Evolutionary conservation across 75 land plant species (phyloP), one percentile per base, ranked within the genome.

Genomic region (Cryptomeria japonica): DNA sequence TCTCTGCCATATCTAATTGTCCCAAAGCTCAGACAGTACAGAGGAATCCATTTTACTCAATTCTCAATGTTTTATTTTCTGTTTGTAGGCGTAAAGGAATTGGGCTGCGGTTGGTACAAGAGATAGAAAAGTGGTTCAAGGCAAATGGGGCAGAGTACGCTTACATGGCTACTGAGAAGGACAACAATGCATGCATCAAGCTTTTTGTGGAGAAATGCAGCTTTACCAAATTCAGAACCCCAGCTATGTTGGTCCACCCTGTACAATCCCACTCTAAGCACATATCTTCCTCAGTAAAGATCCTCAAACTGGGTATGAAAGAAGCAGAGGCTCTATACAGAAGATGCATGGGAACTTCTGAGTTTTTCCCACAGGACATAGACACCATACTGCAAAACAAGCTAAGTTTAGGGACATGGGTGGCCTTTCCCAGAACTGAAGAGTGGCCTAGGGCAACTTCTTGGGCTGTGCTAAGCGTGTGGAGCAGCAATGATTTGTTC

Each of bases 91-190:
- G 95, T 31, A 85, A 38, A 87, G 96, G 96, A 39, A 91, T 95
- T 37, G 96, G 90, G 14, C 25, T 34, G 32, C 70, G 22, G 58
- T 85, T 95, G 31, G 96, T 91, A 42, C 42, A 41, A 36, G 68
- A 39, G 61, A 18, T 91, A 38, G 91, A 92, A 70, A 80, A 82
- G 18, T 95, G 96, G 96, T 92, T 95, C 79, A 61, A 28, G 28
- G 58, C 56, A 46, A 85, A 91, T 16, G 89, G 84, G 11, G 93
- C 90, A 3, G 90, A 89, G 18, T 93, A 91, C 55, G 89, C 93
- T 0, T 95, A 93, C 90, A 95, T 95, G 93, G 95, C 95, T 5
- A 95, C 96, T 0, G 95, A 93, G 89, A 92, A 91, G 88, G 89
- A 88, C 44, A 95, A 95, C 80, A 87, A 86, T 34, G 93, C 95